Conservation (phyloP, 2,329 filamentous ascomycete species). For the Paecilomyces sp. region DNA sequence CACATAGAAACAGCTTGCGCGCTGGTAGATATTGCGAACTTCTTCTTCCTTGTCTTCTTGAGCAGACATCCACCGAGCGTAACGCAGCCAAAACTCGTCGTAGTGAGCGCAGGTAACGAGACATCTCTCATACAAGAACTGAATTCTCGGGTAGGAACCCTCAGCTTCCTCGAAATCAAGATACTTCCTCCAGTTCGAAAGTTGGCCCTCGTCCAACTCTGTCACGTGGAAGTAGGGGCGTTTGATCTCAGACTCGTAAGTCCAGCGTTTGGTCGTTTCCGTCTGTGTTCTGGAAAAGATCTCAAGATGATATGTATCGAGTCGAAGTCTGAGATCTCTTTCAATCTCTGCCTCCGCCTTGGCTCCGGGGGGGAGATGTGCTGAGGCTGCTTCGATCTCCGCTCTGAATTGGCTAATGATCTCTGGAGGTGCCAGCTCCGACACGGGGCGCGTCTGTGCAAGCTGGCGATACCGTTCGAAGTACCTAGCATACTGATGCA, state of each 20-base stretch:
- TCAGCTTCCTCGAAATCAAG: conserved; percentile 90
- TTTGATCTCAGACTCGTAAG: conserved; percentile 90
- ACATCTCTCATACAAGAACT: conserved; percentile 89
- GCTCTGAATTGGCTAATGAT: conserved; percentile 60
- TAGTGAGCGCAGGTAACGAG: conserved; percentile 89
- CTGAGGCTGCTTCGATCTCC: conserved; percentile 57
- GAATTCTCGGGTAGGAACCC: conserved; percentile 65
- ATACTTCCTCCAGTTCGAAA: conserved; percentile 91
- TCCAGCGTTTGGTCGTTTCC: conserved; percentile 90
- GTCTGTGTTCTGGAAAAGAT: conserved; percentile 73
- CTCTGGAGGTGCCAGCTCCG: conserved; percentile 64
- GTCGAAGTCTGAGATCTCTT: conserved; percentile 68
- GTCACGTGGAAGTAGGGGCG: conserved; percentile 95
- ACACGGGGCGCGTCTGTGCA: conserved; percentile 63
- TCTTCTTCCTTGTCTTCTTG: conserved; percentile 80
- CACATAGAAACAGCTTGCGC: conserved; percentile 76
- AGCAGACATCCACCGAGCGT: conserved; percentile 84
- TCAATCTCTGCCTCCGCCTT: conserved; percentile 74
- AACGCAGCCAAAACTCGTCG: conserved; percentile 98
- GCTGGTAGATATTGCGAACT: conserved; percentile 83
- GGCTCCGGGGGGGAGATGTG: conserved; percentile 31
- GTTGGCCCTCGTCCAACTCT: conserved; percentile 75
- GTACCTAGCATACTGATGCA: conserved; percentile 93
- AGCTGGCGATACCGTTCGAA: conserved; percentile 83
- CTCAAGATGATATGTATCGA: conserved; percentile 75